Conservation (phyloP, 208 protist species). For the Trypanosoma caninum region DNA sequence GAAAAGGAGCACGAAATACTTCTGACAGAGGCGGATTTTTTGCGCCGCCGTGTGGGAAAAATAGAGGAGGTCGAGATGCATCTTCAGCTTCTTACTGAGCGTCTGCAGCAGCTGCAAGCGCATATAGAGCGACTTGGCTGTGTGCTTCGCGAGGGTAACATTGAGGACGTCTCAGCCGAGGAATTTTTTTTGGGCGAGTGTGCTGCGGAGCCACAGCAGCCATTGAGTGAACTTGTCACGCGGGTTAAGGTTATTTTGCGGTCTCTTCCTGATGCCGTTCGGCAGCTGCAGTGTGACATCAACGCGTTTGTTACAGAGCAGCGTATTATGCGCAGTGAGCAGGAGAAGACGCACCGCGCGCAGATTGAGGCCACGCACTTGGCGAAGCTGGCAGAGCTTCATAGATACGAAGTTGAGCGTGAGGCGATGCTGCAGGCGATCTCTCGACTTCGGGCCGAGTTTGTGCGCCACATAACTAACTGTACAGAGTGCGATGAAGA, state of each 20-base stretch:
- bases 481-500: background rate
- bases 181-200: slow-evolving; percentile 10
- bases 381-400: slow-evolving; percentile 8
- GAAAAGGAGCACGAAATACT: slow-evolving; percentile 19
- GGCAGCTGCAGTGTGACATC: slow-evolving; percentile 2
- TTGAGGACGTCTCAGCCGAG: slow-evolving; percentile 12
- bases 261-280: background rate
- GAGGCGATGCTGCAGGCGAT: slow-evolving; percentile 1
- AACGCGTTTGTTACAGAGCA: background rate
- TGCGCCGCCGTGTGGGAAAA: background rate
- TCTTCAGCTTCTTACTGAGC: slow-evolving; percentile 15
- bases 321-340: background rate
- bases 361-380: slow-evolving; percentile 11
- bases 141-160: slow-evolving; percentile 9
- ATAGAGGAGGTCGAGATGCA: slow-evolving; percentile 11
- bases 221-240: slow-evolving; percentile 2
- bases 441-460: background rate
- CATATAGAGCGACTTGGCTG: slow-evolving; percentile 8
- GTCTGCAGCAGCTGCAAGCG: slow-evolving; percentile 8
- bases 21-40: slow-evolving; percentile 5
- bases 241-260: slow-evolving; percentile 5
- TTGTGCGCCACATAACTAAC: background rate
- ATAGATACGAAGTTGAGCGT: slow-evolving; percentile 11
- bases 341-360: slow-evolving; percentile 6
- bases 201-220: slow-evolving; percentile 5